Percentiles rank a stretch among this genome's conserved stretches.
Evolutionary conservation across 2,329 filamentous ascomycete species (phyloP).

Genomic region (Penicillium sp.): DNA sequence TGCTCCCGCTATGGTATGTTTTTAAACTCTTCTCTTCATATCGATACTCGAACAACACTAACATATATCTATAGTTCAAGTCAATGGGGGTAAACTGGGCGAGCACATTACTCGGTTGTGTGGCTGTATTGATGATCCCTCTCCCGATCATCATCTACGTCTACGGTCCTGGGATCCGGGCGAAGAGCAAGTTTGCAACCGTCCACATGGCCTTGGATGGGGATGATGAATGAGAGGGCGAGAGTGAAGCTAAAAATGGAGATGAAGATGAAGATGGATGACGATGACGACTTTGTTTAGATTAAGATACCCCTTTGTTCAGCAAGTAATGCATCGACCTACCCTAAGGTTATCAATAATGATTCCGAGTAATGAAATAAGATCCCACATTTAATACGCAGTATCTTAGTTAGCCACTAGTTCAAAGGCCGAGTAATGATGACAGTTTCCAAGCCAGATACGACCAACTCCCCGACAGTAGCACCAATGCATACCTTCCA

Average conservation of each 20-base stretch:
- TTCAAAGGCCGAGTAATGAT: no score
- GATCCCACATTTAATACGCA: neutral
- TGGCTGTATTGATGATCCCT: slow-evolving; percentile 40
- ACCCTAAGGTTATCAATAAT: neutral
- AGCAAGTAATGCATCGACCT: neutral
- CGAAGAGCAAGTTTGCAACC: slow-evolving; percentile 45
- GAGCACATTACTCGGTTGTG: slow-evolving; percentile 38
- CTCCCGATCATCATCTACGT: slow-evolving; percentile 45
- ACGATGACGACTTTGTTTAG: slow-evolving; percentile 6
- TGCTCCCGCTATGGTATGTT: slow-evolving; percentile 40
- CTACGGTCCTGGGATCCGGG: slow-evolving; percentile 39
- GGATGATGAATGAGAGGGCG: slow-evolving; percentile 1
- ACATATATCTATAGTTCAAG: slow-evolving; percentile 49
- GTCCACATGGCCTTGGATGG: slow-evolving; percentile 23
- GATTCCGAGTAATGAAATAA: neutral
- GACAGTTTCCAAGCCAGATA: no score
- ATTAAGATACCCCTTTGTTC: slow-evolving; percentile 3
- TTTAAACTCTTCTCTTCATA: no score
- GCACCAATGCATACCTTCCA: no score
- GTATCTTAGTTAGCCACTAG: no score
- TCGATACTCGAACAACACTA: neutral
- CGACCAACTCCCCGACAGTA: no score
- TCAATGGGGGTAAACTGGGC: slow-evolving; percentile 41
- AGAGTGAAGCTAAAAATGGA: neutral
- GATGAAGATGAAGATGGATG: neutral